Conservation (phyloP, 441 rosid genomes). For the Sinapis alba region DNA sequence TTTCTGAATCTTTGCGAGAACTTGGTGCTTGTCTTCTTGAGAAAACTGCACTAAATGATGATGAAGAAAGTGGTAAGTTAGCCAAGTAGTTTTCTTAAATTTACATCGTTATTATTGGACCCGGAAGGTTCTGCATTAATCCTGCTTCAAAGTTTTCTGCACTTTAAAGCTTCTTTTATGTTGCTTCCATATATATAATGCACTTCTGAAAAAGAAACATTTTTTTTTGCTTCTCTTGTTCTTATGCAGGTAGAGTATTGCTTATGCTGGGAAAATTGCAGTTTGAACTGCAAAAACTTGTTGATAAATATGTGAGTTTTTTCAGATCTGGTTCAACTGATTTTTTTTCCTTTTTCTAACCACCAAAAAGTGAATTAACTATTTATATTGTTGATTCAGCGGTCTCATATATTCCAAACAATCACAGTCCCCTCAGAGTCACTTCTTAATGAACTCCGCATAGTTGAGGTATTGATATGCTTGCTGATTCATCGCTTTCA, state of each 20-base stretch:
- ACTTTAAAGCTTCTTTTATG: neutral
- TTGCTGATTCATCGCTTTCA: slow-evolving; percentile 1
- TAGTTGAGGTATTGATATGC: slow-evolving; percentile 56
- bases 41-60: slow-evolving; percentile 65
- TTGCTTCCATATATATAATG: slow-evolving; percentile 4
- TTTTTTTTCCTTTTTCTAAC: slow-evolving; percentile 15
- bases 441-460: slow-evolving; percentile 80
- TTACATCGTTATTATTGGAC: slow-evolving; percentile 4
- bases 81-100: neutral
- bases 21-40: slow-evolving; percentile 68
- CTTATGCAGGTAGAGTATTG: slow-evolving; percentile 62
- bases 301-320: slow-evolving; percentile 68
- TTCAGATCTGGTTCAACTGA: slow-evolving; percentile 17
- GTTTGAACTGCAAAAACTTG: slow-evolving; percentile 65
- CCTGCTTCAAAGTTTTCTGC: neutral
- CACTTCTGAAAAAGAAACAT: neutral
- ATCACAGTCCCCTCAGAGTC: slow-evolving; percentile 79
- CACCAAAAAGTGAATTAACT: slow-evolving; percentile 7
- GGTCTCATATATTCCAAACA: slow-evolving; percentile 67
- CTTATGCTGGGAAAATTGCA: slow-evolving; percentile 78
- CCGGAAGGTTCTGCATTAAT: neutral
- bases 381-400: slow-evolving; percentile 45
- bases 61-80: slow-evolving; percentile 76
- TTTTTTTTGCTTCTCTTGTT: slow-evolving; percentile 20
- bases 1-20: slow-evolving; percentile 71